phyloP scores from a whole-genome alignment of 306 rosid species.

The Albizia julibrissin region DNA sequence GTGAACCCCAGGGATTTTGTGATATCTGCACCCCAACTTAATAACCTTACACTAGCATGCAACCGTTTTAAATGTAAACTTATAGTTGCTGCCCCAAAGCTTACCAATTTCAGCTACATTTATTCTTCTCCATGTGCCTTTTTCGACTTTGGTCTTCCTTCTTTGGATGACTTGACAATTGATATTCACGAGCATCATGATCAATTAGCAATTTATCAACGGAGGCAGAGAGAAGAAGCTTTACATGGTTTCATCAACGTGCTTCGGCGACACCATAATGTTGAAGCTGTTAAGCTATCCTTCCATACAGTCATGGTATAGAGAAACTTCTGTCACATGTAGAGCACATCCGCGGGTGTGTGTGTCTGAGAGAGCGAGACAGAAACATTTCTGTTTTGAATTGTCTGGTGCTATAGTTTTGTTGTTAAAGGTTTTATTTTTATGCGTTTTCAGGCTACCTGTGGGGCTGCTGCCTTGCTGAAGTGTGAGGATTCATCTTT shows the following conservation, averaged over 20 bases:
- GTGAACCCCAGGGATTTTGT: constrained; percentile 45
- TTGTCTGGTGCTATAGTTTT: not conserved
- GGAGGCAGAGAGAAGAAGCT: constrained; percentile 24
- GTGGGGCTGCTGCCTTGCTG: constrained; percentile 38
- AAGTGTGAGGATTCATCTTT: constrained; percentile 35
- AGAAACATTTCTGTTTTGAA: constrained; percentile 1
- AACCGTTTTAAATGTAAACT: constrained; percentile 48
- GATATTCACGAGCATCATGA: constrained; percentile 41
- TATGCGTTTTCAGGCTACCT: constrained; percentile 40
- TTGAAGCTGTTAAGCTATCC: constrained; percentile 41
- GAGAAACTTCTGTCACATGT: not conserved
- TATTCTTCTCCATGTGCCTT: constrained; percentile 38
- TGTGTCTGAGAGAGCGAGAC: not conserved
- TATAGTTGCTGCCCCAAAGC: constrained; percentile 45
- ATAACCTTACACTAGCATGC: constrained; percentile 39
- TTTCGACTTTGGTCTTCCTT: constrained; percentile 46
- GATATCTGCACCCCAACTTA: constrained; percentile 51
- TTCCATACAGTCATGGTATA: constrained; percentile 9
- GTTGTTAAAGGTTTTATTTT: not conserved
- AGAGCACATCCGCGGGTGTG: not conserved
- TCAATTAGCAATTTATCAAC: constrained; percentile 30
- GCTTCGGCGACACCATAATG: constrained; percentile 33
- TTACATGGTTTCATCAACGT: constrained; percentile 48
- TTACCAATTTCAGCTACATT: constrained; percentile 48
- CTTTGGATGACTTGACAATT: constrained; percentile 38